Conservation (phyloP, 192 early-diverging fungal species). For the Dissophora ornata region DNA sequence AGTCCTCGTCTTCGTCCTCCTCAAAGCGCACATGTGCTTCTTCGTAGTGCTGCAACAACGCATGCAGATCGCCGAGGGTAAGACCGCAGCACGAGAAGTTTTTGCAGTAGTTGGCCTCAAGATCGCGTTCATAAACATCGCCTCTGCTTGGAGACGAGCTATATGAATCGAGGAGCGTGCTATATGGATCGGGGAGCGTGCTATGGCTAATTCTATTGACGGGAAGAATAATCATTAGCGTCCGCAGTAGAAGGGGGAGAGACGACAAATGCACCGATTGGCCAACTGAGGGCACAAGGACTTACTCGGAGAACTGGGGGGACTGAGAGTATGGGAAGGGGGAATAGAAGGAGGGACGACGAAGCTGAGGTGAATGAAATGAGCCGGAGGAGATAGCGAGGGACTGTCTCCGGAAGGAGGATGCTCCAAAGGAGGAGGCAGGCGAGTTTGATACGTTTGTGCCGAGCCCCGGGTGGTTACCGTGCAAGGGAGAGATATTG, state of each 20-base stretch:
- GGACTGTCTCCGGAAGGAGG: conserved; percentile 24
- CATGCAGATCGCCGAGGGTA: conserved; percentile 89
- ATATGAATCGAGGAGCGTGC: conserved; percentile 28
- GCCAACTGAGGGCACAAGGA: no score
- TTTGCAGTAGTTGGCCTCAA: conserved; percentile 93
- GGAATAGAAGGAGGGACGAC: conserved; percentile 45
- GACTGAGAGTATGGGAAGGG: conserved; percentile 44
- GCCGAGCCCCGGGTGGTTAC: no score
- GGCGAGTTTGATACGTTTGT: not conserved
- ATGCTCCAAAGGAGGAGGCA: conserved; percentile 19
- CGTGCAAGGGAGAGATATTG: conserved; percentile 41
- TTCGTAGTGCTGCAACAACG: conserved; percentile 96
- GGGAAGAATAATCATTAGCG: no score
- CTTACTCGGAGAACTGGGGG: conserved; percentile 50
- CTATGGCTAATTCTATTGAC: conserved; percentile 17
- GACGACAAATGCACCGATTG: no score
- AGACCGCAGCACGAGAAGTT: conserved; percentile 97
- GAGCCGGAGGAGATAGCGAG: conserved; percentile 28
- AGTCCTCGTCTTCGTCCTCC: conserved; percentile 56
- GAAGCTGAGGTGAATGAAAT: conserved; percentile 41
- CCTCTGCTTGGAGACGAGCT: conserved; percentile 29
- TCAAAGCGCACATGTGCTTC: conserved; percentile 92
- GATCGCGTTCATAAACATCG: conserved; percentile 65
- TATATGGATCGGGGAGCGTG: conserved; percentile 25
- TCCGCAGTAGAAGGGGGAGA: no score